These are phyloP conservation scores for Nannizziopsis arthrosporioides DNA, from an alignment of 2,329 filamentous ascomycete species.

Conservation along the genomic window DNA sequence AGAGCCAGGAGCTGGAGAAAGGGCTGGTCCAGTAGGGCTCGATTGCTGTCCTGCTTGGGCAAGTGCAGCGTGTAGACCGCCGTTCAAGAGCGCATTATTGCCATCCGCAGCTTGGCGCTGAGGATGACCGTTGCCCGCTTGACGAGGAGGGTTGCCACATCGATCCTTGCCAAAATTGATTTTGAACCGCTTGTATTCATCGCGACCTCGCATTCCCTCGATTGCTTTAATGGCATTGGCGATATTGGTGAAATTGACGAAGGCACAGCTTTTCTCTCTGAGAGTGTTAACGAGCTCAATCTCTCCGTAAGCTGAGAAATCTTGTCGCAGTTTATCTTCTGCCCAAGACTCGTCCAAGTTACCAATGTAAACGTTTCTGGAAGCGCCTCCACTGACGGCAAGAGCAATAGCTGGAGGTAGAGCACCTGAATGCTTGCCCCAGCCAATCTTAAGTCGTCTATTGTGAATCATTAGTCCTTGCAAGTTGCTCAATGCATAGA, in stretches of 20 bases:
- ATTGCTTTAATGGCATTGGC: constrained; percentile 99
- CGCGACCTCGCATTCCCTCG: constrained; percentile 83
- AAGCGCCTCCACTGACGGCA: constrained; percentile 90
- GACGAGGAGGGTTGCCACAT: constrained; percentile 89
- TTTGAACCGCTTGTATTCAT: constrained; percentile 98
- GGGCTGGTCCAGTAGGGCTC: constrained; percentile 47
- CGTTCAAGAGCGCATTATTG: constrained; percentile 47
- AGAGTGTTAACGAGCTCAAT: constrained; percentile 95
- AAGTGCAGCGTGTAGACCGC: constrained; percentile 42
- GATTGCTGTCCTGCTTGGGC: constrained; percentile 46
- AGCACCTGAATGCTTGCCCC: constrained; percentile 97
- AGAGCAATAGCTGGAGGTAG: constrained; percentile 90
- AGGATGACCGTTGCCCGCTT: constrained; percentile 58
- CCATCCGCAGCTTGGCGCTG: constrained; percentile 51
- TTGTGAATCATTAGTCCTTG: constrained; percentile 99
- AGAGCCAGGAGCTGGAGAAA: constrained; percentile 44
- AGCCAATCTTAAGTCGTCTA: constrained; percentile 91
- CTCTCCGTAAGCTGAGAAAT: constrained; percentile 95
- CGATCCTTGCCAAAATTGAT: constrained; percentile 99
- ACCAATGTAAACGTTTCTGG: constrained; percentile 96
- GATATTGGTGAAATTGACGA: constrained; percentile 99
- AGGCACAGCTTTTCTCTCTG: constrained; percentile 97
- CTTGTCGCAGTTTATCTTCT: constrained; percentile 86
- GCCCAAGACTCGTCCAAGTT: constrained; percentile 97
- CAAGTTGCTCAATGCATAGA: constrained; percentile 93